phyloP scores from a whole-genome alignment of 495 filamentous ascomycete genomes.

The Hyaloscypha variabilis region DNA sequence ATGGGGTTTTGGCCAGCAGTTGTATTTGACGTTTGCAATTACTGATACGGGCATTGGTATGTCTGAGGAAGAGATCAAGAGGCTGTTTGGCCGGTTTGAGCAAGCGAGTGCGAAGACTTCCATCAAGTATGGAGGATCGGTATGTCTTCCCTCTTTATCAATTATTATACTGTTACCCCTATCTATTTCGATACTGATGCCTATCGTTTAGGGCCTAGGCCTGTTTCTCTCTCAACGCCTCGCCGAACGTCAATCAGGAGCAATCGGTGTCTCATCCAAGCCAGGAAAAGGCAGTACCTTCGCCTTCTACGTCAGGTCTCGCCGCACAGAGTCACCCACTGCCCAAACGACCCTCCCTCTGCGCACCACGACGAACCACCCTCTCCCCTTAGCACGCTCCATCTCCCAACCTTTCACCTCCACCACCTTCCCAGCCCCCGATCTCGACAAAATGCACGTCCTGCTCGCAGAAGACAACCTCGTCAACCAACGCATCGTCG shows the following conservation, averaged over 20 bases:
- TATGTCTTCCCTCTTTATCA: conserved; percentile 37
- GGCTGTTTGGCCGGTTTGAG: conserved; percentile 78
- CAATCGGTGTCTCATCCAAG: conserved; percentile 75
- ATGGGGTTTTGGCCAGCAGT: conserved; percentile 69
- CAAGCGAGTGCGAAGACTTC: conserved; percentile 76
- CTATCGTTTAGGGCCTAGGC: conserved; percentile 57
- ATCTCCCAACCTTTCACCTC: background rate
- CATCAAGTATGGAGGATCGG: conserved; percentile 78
- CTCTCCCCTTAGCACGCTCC: background rate
- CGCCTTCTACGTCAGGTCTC: conserved; percentile 69
- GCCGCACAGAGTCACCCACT: conserved; percentile 22
- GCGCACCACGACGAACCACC: background rate
- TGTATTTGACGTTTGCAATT: conserved; percentile 75
- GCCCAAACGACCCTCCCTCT: background rate
- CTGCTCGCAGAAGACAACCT: conserved; percentile 57
- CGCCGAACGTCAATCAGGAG: conserved; percentile 78
- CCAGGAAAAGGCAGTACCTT: conserved; percentile 78
- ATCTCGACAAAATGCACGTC: conserved; percentile 24
- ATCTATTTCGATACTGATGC: background rate
- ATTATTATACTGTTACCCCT: background rate
- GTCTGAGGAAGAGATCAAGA: conserved; percentile 68
- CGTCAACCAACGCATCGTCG: conserved; percentile 71
- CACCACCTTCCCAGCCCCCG: background rate
- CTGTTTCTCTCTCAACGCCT: conserved; percentile 79
- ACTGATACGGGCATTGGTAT: conserved; percentile 78